Percentiles rank a stretch among this genome's conserved stretches.
Conservation (phyloP, 2,329 filamentous ascomycete genomes). For the Colletotrichum liriopes region DNA sequence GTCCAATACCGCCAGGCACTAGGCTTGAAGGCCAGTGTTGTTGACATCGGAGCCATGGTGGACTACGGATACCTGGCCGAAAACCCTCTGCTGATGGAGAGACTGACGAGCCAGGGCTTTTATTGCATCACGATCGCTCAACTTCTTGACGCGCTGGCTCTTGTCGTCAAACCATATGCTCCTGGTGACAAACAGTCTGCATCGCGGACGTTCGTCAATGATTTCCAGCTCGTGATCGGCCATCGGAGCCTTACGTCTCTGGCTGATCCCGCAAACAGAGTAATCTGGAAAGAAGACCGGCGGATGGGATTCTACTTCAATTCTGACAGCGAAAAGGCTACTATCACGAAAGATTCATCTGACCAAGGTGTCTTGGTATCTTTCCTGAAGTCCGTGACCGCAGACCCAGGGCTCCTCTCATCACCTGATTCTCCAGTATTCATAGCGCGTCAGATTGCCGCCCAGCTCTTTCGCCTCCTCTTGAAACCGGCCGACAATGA, state of each 20-base stretch:
- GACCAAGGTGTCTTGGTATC: not conserved
- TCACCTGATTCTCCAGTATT: not conserved
- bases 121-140: constrained; percentile 41
- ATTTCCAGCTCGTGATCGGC: constrained; percentile 12
- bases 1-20: constrained; percentile 52
- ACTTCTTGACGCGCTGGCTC: constrained; percentile 34
- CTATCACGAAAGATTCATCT: constrained; percentile 46
- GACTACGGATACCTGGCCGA: constrained; percentile 55
- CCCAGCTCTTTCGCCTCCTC: constrained; percentile 42
- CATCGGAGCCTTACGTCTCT: constrained; percentile 38
- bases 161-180: constrained; percentile 13
- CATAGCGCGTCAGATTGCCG: constrained; percentile 42
- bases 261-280: constrained; percentile 35
- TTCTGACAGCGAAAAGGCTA: not conserved
- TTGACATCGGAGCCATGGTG: constrained; percentile 56
- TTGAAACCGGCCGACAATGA: constrained; percentile 45
- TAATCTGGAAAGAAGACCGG: constrained; percentile 44
- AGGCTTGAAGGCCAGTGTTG: constrained; percentile 54
- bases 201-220: constrained; percentile 43
- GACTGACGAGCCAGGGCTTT: constrained; percentile 15
- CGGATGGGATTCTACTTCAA: constrained; percentile 48
- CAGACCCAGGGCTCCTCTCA: constrained; percentile 4
- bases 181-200: accelerated
- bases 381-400: not conserved
- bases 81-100: constrained; percentile 39